Conservation (phyloP, 1,284 basidiomycete genomes). For the Cutaneotrichosporon spelunceum region DNA sequence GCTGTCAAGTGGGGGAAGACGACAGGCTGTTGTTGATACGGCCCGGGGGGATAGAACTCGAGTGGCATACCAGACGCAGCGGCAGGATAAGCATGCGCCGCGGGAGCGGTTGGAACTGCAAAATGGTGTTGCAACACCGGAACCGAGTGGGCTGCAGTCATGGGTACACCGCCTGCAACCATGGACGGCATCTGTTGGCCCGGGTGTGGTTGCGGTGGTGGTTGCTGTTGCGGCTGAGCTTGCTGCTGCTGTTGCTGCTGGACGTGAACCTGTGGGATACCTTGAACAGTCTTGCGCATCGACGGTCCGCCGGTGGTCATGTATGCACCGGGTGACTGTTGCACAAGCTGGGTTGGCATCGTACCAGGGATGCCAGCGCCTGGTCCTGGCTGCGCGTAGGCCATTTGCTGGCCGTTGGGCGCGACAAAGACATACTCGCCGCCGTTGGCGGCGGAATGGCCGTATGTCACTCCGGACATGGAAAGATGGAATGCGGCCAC, state of each 20-base stretch:
- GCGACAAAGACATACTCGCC: constrained; percentile 15
- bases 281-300: constrained; percentile 24
- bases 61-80: constrained; percentile 5
- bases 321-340: neutral
- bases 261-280: constrained; percentile 25
- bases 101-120: neutral
- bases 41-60: constrained; percentile 16
- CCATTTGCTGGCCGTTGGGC: constrained; percentile 7
- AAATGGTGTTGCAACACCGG: constrained; percentile 6
- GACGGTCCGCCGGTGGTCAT: constrained; percentile 19
- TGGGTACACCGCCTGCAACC: constrained; percentile 5
- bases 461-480: constrained; percentile 21
- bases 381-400: constrained; percentile 4
- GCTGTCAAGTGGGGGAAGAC: constrained; percentile 16
- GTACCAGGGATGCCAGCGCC: neutral
- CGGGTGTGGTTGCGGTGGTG: neutral
- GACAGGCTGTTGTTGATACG: neutral
- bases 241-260: constrained; percentile 21
- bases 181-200: constrained; percentile 2
- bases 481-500: neutral
- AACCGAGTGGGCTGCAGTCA: constrained; percentile 6
- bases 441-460: constrained; percentile 15
- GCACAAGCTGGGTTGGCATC: constrained; percentile 6
- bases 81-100: constrained; percentile 1
- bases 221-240: constrained; percentile 4